Conservation (phyloP, 345 rosid species). For the Eucalyptus cloeziana region DNA sequence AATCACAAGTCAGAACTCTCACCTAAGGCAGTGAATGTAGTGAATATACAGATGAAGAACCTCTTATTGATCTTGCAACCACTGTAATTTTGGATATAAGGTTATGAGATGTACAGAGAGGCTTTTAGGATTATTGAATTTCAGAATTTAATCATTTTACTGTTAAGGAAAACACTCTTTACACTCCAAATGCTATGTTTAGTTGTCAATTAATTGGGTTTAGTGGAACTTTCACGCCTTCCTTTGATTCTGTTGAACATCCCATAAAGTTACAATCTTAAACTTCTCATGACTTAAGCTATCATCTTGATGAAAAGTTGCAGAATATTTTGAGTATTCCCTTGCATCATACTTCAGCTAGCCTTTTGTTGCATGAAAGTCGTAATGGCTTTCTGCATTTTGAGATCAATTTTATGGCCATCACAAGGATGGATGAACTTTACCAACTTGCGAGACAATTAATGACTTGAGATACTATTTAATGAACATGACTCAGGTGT, state of each 20-base stretch:
- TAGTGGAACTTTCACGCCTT: background rate
- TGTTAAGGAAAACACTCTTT: background rate
- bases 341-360: background rate
- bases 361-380: background rate
- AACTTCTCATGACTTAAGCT: background rate
- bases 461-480: background rate
- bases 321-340: background rate
- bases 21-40: background rate
- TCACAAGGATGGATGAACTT: background rate
- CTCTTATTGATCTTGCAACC: background rate
- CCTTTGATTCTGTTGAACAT: background rate
- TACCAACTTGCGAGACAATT: background rate
- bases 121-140: background rate
- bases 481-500: constrained; percentile 34
- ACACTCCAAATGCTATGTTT: background rate
- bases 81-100: background rate
- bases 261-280: background rate
- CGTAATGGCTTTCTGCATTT: background rate
- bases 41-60: background rate
- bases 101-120: background rate
- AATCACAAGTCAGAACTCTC: background rate
- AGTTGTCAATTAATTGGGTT: background rate
- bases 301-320: background rate
- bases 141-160: background rate
- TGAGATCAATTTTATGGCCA: background rate